Evolutionary conservation across 139 green algal genomes (phyloP).

Genomic region (Chlamydomonas eustigma): DNA sequence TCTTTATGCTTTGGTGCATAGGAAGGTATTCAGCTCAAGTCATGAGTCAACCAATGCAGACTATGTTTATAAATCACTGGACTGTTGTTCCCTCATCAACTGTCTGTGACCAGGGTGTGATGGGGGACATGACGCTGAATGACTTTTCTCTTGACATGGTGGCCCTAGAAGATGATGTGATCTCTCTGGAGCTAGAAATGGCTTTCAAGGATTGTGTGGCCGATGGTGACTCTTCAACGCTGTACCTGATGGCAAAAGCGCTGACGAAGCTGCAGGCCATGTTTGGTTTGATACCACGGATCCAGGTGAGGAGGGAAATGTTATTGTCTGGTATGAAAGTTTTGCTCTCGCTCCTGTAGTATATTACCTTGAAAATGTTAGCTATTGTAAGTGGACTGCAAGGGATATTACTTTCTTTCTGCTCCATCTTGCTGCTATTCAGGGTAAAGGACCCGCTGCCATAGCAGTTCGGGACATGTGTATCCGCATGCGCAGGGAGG

Average conservation of each 20-base stretch:
- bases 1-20: too few relatives aligned
- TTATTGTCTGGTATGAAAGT: too few relatives aligned
- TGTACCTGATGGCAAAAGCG: conserved; percentile 67
- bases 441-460: conserved; percentile 72
- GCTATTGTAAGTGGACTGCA: too few relatives aligned
- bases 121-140: conserved; percentile 55
- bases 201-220: conserved; percentile 50
- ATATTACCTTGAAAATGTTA: too few relatives aligned
- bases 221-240: conserved; percentile 66
- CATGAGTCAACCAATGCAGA: neutral
- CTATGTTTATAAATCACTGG: neutral
- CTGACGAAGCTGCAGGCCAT: conserved; percentile 71
- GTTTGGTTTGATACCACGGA: conserved; percentile 57
- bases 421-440: neutral
- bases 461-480: conserved; percentile 67
- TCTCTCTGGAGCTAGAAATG: conserved; percentile 75
- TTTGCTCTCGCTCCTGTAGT: too few relatives aligned
- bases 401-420: neutral
- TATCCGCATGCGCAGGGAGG: conserved; percentile 65
- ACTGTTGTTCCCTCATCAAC: neutral
- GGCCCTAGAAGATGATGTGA: conserved; percentile 69
- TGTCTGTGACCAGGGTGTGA: conserved; percentile 37
- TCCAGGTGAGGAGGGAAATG: conserved; percentile 63
- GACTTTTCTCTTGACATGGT: conserved; percentile 78
- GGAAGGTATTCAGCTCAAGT: conserved; percentile 2